A percentile compares a stretch with the other conserved stretches of the same genome.
Evolutionary conservation across 192 early-diverging fungal genomes (phyloP).

Genomic region (Powellomyces hirtus): DNA sequence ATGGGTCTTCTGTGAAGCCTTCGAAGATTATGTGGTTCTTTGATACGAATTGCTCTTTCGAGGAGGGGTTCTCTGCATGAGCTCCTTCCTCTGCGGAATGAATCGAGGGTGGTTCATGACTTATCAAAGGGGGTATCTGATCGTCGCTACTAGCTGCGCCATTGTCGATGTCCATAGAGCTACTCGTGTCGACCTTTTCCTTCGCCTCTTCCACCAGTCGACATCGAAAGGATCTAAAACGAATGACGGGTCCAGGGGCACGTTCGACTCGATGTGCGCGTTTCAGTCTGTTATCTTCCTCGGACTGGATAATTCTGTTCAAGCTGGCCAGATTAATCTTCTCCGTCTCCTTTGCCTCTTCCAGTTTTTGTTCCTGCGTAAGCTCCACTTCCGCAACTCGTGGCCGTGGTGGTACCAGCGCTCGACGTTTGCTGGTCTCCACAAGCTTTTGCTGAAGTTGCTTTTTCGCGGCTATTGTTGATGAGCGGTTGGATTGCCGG

Average conservation of each 20-base stretch:
- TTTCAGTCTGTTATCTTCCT: slow-evolving; percentile 20
- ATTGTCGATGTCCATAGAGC: background rate
- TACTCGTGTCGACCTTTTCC: background rate
- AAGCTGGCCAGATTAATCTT: slow-evolving; percentile 26
- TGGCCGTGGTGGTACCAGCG: slow-evolving; percentile 2
- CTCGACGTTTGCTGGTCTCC: slow-evolving; percentile 3
- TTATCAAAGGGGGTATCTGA: too few relatives aligned
- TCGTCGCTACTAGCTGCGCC: background rate
- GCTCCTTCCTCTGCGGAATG: background rate
- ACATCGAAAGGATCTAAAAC: slow-evolving; percentile 18
- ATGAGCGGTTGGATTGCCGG: slow-evolving; percentile 26
- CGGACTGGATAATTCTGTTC: slow-evolving; percentile 9
- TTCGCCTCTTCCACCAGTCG: background rate
- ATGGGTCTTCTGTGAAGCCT: slow-evolving; percentile 15
- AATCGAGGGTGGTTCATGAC: background rate
- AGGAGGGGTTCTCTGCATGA: too few relatives aligned
- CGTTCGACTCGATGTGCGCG: background rate
- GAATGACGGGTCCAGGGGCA: slow-evolving; percentile 27
- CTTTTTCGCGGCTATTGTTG: slow-evolving; percentile 20
- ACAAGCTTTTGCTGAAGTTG: slow-evolving; percentile 19
- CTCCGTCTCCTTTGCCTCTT: slow-evolving; percentile 35
- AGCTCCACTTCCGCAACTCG: slow-evolving; percentile 25
- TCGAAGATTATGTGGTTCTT: slow-evolving; percentile 4
- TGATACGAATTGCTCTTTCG: too few relatives aligned
- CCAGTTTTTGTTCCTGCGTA: slow-evolving; percentile 30